These are phyloP conservation scores for Discostella pseudostelligera DNA, from an alignment of 108 stramenopile genomes.

Conservation along the genomic window DNA sequence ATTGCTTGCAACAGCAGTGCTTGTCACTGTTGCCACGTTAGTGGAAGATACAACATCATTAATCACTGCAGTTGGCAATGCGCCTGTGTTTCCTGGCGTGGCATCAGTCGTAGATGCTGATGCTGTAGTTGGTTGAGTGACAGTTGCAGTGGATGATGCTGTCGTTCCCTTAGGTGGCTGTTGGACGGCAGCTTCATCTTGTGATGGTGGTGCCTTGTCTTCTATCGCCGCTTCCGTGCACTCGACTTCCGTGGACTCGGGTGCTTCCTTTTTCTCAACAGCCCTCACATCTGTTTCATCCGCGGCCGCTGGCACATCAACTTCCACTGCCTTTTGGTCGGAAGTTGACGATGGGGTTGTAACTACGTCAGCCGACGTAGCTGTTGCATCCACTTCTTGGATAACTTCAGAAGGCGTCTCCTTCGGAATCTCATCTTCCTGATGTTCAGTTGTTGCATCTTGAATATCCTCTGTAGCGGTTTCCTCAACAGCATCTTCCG, in stretches of 20 bases:
- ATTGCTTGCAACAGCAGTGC: background rate
- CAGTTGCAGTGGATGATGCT: background rate
- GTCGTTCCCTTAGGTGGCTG: background rate
- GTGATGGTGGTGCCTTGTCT: background rate
- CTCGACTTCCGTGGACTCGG: background rate
- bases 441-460: background rate
- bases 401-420: no score
- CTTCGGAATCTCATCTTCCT: background rate
- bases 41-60: background rate
- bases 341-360: background rate
- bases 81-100: background rate
- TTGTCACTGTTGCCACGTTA: background rate
- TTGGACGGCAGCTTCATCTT: constrained; percentile 1
- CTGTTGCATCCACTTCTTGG: background rate
- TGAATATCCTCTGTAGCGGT: background rate
- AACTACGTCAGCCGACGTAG: background rate
- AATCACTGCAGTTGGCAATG: background rate
- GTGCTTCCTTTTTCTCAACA: background rate
- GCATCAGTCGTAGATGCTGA: background rate
- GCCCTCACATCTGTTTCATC: background rate
- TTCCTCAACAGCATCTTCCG: background rate
- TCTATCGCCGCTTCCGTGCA: background rate
- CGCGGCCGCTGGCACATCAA: background rate
- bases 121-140: background rate
- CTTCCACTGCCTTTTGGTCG: background rate